phyloP scores from a whole-genome alignment of 768 basidiomycete species.

The Flagelloscypha sp. region DNA sequence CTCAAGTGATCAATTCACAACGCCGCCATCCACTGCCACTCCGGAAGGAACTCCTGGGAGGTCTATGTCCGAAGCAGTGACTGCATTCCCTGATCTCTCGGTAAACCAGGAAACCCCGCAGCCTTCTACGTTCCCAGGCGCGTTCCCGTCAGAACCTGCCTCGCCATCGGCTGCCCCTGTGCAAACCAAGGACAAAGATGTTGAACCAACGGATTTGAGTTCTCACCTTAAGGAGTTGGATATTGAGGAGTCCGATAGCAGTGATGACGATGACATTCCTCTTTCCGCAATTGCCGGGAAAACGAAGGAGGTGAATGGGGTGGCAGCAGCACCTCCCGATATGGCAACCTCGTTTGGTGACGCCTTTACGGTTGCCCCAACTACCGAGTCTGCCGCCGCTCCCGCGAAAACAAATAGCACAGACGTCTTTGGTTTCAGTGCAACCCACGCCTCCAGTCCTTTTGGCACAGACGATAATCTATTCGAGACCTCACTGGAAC shows the following conservation, averaged over 20 bases:
- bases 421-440: too few species aligned
- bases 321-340: conserved; percentile 10
- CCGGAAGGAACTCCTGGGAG: conserved; percentile 6
- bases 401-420: too few species aligned
- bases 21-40: conserved; percentile 46
- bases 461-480: too few species aligned
- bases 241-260: conserved; percentile 45
- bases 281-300: conserved; percentile 23
- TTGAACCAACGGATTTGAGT: conserved; percentile 42
- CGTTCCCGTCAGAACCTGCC: conserved; percentile 20
- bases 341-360: conserved; percentile 1
- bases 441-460: too few species aligned
- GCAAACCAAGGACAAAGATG: conserved; percentile 9
- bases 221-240: conserved; percentile 53
- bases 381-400: too few species aligned
- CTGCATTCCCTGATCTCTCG: conserved; percentile 13
- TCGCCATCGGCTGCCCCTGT: conserved; percentile 5
- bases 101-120: conserved; percentile 9
- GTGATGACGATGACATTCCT: conserved; percentile 40
- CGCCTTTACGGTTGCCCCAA: too few species aligned
- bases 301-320: conserved; percentile 15
- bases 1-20: conserved; percentile 51
- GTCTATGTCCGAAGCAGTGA: conserved; percentile 11
- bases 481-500: too few species aligned
- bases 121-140: conserved; percentile 32